Percentiles rank a stretch among this genome's conserved stretches.
Evolutionary conservation across 1,284 basidiomycete genomes (phyloP).

Genomic region (Cystobasidium slooffiae): DNA sequence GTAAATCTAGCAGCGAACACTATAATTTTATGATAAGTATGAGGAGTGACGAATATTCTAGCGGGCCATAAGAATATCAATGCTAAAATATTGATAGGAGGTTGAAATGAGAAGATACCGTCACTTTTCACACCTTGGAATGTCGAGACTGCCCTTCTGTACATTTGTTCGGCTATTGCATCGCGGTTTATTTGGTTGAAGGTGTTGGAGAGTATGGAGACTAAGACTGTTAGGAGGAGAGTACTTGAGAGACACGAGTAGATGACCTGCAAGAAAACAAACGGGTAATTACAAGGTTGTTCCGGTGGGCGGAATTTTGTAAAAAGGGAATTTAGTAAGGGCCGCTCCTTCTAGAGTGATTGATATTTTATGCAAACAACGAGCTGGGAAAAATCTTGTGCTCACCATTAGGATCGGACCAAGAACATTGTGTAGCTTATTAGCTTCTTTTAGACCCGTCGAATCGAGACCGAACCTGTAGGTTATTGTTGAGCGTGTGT

Average conservation of each 20-base stretch:
- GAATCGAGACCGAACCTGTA: conserved; percentile 46
- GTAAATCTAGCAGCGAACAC: conserved; percentile 37
- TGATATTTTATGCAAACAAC: background rate
- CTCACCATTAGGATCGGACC: conserved; percentile 81
- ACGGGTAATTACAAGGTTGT: background rate
- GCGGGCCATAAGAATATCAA: conserved; percentile 50
- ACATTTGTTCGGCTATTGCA: conserved; percentile 63
- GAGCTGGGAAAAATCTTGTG: background rate
- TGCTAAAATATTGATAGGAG: conserved; percentile 52
- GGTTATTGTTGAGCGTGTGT: too few relatives aligned
- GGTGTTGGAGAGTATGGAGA: conserved; percentile 82
- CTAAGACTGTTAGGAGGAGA: conserved; percentile 70
- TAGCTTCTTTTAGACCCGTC: conserved; percentile 39
- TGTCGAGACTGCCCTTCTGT: conserved; percentile 81
- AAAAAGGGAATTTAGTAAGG: background rate
- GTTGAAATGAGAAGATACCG: conserved; percentile 51
- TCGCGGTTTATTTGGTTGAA: conserved; percentile 76
- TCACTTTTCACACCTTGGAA: conserved; percentile 68
- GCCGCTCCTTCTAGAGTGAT: background rate
- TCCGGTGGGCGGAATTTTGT: too few relatives aligned
- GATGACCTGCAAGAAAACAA: conserved; percentile 53
- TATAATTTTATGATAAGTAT: conserved; percentile 51
- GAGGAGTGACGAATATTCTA: conserved; percentile 48
- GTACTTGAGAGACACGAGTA: conserved; percentile 84
- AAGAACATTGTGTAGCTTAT: conserved; percentile 51